A percentile compares a stretch with the other conserved stretches of the same genome.
phyloP scores from a whole-genome alignment of 1,284 basidiomycete species.

The Phellopilus nigrolimitatus region DNA sequence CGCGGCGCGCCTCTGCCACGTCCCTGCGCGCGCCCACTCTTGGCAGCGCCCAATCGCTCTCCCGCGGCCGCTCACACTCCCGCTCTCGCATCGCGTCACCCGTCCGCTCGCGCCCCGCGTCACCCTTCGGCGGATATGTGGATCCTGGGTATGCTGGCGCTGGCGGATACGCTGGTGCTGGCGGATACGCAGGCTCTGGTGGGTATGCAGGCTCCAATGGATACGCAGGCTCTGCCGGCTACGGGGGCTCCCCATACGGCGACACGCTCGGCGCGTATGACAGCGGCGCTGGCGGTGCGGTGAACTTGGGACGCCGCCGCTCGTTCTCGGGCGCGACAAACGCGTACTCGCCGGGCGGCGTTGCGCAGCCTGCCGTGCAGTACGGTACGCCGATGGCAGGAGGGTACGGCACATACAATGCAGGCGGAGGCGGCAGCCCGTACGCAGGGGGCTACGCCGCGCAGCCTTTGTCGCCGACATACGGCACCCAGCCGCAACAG shows the following conservation, averaged over 20 bases:
- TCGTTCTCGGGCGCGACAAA: background rate
- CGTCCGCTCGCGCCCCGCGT: background rate
- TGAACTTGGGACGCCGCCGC: background rate
- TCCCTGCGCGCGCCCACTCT: too few relatives aligned
- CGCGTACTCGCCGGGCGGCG: background rate
- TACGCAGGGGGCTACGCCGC: constrained; percentile 8
- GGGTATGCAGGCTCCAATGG: background rate
- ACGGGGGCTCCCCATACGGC: background rate
- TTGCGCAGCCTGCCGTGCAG: too few relatives aligned
- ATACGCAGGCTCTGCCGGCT: constrained; percentile 4
- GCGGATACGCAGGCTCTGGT: constrained; percentile 3
- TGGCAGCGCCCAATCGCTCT: too few relatives aligned
- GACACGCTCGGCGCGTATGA: constrained; percentile 3
- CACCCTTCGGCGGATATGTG: background rate
- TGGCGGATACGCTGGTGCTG: background rate
- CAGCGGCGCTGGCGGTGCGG: background rate
- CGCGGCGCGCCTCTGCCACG: constrained; percentile 10
- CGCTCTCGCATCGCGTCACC: background rate
- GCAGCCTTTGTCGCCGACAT: background rate
- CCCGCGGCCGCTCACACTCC: constrained; percentile 4
- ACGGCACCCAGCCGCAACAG: background rate
- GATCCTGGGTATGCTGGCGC: background rate
- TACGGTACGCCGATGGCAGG: background rate
- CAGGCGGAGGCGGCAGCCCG: background rate
- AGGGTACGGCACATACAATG: background rate